Conservation (phyloP, 2,329 filamentous ascomycete species). For the Fusarium fujikuroi region DNA sequence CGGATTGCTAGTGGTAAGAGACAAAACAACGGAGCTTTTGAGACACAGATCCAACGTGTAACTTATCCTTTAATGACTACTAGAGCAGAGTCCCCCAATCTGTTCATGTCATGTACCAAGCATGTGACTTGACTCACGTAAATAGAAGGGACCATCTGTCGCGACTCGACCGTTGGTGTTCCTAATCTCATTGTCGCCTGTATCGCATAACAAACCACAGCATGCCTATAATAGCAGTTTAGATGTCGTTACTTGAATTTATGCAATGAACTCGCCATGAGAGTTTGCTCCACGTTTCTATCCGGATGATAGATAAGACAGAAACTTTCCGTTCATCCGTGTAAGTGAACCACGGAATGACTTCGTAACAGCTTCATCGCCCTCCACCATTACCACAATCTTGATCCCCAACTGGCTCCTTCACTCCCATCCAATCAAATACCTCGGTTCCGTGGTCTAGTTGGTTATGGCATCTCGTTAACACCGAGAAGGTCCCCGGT, state of each 20-base stretch:
- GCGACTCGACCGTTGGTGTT: not conserved
- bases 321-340: not conserved
- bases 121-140: not conserved
- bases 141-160: not conserved
- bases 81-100: not conserved
- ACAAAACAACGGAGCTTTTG: not conserved
- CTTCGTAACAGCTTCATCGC: not conserved
- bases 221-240: not conserved
- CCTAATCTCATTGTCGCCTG: not conserved
- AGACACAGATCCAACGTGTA: not conserved
- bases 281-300: not conserved
- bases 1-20: not conserved
- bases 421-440: not conserved
- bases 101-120: not conserved
- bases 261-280: not conserved
- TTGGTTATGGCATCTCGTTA: slow-evolving; percentile 27
- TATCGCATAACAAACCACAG: not conserved
- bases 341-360: not conserved
- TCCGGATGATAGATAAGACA: not conserved
- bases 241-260: fast-evolving
- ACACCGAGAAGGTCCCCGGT: slow-evolving; percentile 22
- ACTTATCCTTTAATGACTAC: not conserved
- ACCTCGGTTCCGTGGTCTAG: slow-evolving; percentile 13
- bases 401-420: fast-evolving
- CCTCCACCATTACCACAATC: not conserved